Evolutionary conservation across 139 green algal genomes (phyloP).

Genomic region (Chlamydomonas schloesseri): DNA sequence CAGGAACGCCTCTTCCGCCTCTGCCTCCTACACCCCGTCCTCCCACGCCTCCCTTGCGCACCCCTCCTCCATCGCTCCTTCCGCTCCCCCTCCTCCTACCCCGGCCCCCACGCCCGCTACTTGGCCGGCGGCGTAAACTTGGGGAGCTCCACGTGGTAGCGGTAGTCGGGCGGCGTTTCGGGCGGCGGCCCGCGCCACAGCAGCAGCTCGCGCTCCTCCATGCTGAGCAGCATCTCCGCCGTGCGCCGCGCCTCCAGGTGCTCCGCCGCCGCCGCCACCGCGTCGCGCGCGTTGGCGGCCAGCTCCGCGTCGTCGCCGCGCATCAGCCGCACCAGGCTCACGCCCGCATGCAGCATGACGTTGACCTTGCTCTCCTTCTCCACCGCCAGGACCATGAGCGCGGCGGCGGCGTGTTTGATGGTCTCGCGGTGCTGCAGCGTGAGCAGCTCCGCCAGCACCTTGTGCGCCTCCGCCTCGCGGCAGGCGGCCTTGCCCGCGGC

Average conservation of each 20-base stretch:
- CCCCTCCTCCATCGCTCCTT: too few relatives aligned
- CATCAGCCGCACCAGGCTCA: conserved; percentile 45
- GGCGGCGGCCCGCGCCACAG: conserved; percentile 34
- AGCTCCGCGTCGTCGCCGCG: conserved; percentile 39
- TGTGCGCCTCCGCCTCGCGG: neutral
- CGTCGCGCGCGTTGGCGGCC: conserved; percentile 50
- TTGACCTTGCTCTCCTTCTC: conserved; percentile 64
- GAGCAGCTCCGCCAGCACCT: conserved; percentile 8
- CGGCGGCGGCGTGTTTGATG: conserved; percentile 42
- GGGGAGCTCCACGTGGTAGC: conserved; percentile 21
- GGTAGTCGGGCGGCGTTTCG: conserved; percentile 43
- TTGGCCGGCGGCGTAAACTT: conserved; percentile 19
- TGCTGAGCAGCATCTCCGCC: conserved; percentile 41
- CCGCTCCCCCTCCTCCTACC: neutral
- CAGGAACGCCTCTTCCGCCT: too few relatives aligned
- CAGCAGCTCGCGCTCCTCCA: conserved; percentile 47
- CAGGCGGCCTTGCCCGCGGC: conserved; percentile 49
- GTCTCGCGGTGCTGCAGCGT: conserved; percentile 39
- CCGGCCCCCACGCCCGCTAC: neutral
- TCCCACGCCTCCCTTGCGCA: too few relatives aligned
- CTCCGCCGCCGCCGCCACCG: conserved; percentile 44
- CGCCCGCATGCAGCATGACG: conserved; percentile 48
- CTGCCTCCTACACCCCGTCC: too few relatives aligned
- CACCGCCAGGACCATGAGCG: conserved; percentile 49
- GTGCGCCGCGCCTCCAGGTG: conserved; percentile 47